Conservation (phyloP, 768 basidiomycete species). For the Lactarius vividus region DNA sequence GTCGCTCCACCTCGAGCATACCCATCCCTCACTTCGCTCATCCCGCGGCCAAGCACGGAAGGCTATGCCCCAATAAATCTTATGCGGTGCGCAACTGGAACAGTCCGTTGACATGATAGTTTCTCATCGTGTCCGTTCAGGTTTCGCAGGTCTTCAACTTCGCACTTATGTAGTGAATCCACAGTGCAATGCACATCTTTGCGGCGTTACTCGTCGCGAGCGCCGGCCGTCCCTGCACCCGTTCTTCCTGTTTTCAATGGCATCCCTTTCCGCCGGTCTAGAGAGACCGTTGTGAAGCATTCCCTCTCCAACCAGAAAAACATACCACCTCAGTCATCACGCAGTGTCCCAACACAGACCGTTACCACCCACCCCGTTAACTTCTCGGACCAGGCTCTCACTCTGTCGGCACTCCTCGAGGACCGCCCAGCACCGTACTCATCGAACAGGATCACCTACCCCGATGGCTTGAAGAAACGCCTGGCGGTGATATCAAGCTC, state of each 20-base stretch:
- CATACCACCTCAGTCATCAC: background rate
- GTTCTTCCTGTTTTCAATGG: conserved; percentile 12
- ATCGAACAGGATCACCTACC: background rate
- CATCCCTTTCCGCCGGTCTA: background rate
- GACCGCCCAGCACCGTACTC: background rate
- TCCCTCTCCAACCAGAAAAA: background rate
- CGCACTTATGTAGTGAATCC: background rate
- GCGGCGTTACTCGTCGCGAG: conserved; percentile 18
- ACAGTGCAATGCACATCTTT: background rate
- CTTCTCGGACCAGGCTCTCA: background rate
- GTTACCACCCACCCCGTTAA: background rate
- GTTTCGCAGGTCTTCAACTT: background rate
- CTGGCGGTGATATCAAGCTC: background rate
- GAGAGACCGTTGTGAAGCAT: background rate
- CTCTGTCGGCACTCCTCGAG: background rate
- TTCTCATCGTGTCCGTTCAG: conserved; percentile 5
- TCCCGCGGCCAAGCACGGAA: background rate
- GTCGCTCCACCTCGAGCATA: conserved; percentile 48
- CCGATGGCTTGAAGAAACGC: background rate
- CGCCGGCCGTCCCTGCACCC: conserved; percentile 1
- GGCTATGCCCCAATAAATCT: background rate
- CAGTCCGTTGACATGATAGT: background rate
- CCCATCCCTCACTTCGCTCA: conserved; percentile 28
- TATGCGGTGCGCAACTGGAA: conserved; percentile 6
- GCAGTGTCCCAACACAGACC: background rate